These are phyloP conservation scores for Rhizopus arrhizus DNA, from an alignment of 371 early-diverging fungal genomes.

Conservation along the genomic window DNA sequence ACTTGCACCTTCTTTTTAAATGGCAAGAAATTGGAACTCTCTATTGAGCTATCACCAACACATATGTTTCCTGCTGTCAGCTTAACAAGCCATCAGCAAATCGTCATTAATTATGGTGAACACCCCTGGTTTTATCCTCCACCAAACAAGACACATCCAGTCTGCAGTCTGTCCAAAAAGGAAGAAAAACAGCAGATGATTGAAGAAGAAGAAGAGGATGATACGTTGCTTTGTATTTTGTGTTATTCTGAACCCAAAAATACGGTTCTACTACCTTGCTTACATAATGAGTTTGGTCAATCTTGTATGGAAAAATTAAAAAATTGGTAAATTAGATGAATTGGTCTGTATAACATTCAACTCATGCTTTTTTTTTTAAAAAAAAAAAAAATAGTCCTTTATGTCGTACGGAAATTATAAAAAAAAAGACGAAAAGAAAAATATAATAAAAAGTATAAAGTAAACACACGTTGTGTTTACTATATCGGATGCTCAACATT, in stretches of 20 bases:
- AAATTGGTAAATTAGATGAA: conserved; percentile 32
- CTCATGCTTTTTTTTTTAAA: background rate
- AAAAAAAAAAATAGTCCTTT: conserved; percentile 13
- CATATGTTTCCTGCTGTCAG: conserved; percentile 47
- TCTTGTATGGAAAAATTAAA: conserved; percentile 36
- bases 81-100: conserved; percentile 46
- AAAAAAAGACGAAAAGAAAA: background rate
- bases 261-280: conserved; percentile 39
- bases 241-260: conserved; percentile 49
- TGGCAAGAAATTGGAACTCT: conserved; percentile 40
- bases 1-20: conserved; percentile 46
- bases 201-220: conserved; percentile 22
- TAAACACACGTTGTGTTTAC: too few species aligned
- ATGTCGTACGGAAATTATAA: conserved; percentile 16
- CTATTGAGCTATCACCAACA: conserved; percentile 26
- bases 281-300: conserved; percentile 42
- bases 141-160: conserved; percentile 13
- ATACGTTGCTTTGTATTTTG: conserved; percentile 39
- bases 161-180: conserved; percentile 16
- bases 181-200: background rate
- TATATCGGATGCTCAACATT: too few species aligned
- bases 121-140: conserved; percentile 48
- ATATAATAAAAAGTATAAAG: background rate
- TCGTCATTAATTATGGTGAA: conserved; percentile 42
- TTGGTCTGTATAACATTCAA: background rate